A percentile compares a stretch with the other conserved stretches of the same genome.
phyloP scores from a whole-genome alignment of 2,329 filamentous ascomycete genomes.

The Bertia moriformis region DNA sequence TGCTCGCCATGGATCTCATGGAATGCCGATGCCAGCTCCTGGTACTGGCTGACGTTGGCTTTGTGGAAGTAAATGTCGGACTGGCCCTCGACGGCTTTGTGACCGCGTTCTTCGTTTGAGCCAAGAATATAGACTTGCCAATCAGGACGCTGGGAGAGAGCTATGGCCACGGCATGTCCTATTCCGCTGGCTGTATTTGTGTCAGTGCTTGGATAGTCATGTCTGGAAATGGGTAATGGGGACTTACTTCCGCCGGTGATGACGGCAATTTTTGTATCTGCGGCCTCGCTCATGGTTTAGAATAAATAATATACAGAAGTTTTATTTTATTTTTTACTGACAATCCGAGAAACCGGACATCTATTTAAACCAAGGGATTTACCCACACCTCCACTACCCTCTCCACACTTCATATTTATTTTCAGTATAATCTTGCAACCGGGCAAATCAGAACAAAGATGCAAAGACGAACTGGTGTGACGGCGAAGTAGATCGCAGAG shows the following conservation, averaged over 20 bases:
- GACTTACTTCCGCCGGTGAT: neutral
- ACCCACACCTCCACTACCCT: too few relatives aligned
- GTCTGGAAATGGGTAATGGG: too few relatives aligned
- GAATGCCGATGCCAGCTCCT: conserved; percentile 16
- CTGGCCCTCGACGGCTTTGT: conserved; percentile 10
- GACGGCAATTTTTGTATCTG: neutral
- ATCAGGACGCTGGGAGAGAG: conserved; percentile 16
- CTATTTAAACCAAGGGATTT: too few relatives aligned
- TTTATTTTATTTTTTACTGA: too few relatives aligned
- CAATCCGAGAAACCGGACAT: too few relatives aligned
- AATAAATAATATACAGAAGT: too few relatives aligned
- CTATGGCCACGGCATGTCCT: conserved; percentile 23
- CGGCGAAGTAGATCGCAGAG: too few relatives aligned
- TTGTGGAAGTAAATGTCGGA: conserved; percentile 19
- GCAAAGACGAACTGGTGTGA: too few relatives aligned
- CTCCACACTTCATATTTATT: too few relatives aligned
- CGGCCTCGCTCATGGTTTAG: neutral
- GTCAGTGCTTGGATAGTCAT: conserved; percentile 1
- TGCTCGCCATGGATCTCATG: conserved; percentile 17
- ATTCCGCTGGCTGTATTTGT: conserved; percentile 27
- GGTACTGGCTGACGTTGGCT: conserved; percentile 20
- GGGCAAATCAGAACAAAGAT: too few relatives aligned
- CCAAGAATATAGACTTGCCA: conserved; percentile 25
- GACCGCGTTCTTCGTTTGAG: conserved; percentile 17
- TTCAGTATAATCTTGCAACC: too few relatives aligned